phyloP scores from a whole-genome alignment of 2,329 filamentous ascomycete genomes.

The Pestalotiopsis sp. region DNA sequence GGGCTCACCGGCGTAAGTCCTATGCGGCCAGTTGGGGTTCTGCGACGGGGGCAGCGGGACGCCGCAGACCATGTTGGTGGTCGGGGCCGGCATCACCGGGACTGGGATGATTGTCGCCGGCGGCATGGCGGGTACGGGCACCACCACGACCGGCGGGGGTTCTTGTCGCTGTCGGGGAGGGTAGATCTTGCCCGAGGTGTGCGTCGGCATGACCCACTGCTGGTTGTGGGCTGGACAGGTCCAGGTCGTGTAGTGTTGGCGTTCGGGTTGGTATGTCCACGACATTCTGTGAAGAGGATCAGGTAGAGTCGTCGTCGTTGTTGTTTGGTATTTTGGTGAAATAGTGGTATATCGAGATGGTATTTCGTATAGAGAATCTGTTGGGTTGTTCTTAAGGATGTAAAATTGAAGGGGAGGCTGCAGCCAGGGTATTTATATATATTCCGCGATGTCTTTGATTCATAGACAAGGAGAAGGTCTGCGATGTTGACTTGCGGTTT shows the following conservation, averaged over 20 bases:
- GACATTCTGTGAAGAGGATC: neutral
- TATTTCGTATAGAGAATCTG: neutral
- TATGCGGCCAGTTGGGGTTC: neutral
- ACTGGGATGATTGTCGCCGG: neutral
- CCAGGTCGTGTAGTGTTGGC: conserved; percentile 4
- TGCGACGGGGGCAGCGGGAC: neutral
- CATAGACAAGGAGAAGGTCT: neutral
- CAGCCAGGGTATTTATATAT: neutral
- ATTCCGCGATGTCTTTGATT: neutral
- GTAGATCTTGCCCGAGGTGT: neutral
- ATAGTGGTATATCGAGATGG: neutral
- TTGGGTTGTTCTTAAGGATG: neutral
- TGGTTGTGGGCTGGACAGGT: conserved; percentile 1
- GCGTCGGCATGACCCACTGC: neutral
- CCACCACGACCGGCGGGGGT: neutral
- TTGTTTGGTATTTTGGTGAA: neutral
- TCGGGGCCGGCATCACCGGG: neutral
- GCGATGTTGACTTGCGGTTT: neutral
- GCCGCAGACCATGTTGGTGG: neutral
- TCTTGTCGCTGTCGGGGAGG: neutral
- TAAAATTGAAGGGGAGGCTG: neutral
- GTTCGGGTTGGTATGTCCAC: neutral
- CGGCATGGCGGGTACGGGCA: too few species aligned
- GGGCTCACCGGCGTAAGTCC: neutral
- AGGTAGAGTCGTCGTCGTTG: too few species aligned